Evolutionary conservation across 129 eudicot species (phyloP), one percentile per base, ranked within the genome.

Genomic region (Erigeron canadensis): DNA sequence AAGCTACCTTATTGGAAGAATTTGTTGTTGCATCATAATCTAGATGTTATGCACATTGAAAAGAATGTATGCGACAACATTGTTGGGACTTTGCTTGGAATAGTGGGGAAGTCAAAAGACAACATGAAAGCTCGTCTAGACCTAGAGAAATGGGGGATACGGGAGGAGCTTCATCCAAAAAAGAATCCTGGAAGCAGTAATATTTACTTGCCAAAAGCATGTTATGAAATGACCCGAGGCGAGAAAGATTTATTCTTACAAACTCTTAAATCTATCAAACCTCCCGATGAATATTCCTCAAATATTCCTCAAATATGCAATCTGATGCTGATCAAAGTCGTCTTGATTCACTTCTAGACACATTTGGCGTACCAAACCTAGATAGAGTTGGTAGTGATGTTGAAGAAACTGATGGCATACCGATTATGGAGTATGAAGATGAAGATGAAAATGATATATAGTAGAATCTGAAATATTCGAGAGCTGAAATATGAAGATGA

Each of bases 31-130:
- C 69, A 53, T 18, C 69, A 64, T 38, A 64, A 64, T 17, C 16
- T 41, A n/a, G 69, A 63, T n/a, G 50, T 63, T 5, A 63, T 63
- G 69, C 51, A 63, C 51, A 63, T 41, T 41, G 69, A 63, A 41
- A 65, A 65, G 13, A 43, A 42, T 65, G 70, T n/a, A n/a, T 65
- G 16, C 19, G 54, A 65, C 8, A 65, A 65, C 54, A 65, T 65
- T 17, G 40, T 65, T 1, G 54, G 70, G 8, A 65, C 70, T 43
- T 65, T 65, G 7, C 5, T 65, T 8, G 54, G 55, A 41, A 53
- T 41, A 65, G 59, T 12, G 3, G 57, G 21, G 17, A 67, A 46
- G 22, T 47, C 44, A 46, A 47, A 67, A 67, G 72, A 67, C 23
- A 48, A 67, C 15, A 4, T 45, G 39, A 16, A 63, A 63, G 47